Conservation (phyloP, 495 filamentous ascomycete species). For the Tuber calosporum region DNA sequence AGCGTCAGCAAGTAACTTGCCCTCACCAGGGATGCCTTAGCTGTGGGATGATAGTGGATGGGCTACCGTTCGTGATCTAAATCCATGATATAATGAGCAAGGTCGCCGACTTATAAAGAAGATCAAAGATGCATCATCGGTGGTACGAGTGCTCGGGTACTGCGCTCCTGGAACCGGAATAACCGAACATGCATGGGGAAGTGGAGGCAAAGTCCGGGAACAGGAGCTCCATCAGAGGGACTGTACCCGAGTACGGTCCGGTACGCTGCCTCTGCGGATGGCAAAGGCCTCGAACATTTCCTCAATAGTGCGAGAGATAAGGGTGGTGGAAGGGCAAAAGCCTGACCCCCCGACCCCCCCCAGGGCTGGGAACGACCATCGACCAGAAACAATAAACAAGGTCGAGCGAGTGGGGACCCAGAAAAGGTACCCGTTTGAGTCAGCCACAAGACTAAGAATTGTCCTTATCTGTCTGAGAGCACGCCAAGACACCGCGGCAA, state of each 20-base stretch:
- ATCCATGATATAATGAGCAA: background rate
- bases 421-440: background rate
- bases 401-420: background rate
- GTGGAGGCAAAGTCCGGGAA: background rate
- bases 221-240: background rate
- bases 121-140: background rate
- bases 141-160: background rate
- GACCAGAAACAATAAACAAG: background rate
- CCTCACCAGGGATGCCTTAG: background rate
- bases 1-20: background rate
- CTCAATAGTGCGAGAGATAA: background rate
- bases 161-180: background rate
- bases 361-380: background rate
- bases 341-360: too few species aligned
- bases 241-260: background rate
- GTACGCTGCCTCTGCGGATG: background rate
- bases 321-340: background rate
- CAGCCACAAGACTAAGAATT: background rate
- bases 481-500: background rate
- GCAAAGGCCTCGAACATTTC: too few species aligned
- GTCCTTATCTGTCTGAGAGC: background rate
- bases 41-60: background rate
- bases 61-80: background rate
- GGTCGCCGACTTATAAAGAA: constrained; percentile 2
- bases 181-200: background rate